Percentiles rank a stretch among this genome's conserved stretches.
Evolutionary conservation across 345 rosid species (phyloP).

Genomic region (Erysimum cheiranthoides): DNA sequence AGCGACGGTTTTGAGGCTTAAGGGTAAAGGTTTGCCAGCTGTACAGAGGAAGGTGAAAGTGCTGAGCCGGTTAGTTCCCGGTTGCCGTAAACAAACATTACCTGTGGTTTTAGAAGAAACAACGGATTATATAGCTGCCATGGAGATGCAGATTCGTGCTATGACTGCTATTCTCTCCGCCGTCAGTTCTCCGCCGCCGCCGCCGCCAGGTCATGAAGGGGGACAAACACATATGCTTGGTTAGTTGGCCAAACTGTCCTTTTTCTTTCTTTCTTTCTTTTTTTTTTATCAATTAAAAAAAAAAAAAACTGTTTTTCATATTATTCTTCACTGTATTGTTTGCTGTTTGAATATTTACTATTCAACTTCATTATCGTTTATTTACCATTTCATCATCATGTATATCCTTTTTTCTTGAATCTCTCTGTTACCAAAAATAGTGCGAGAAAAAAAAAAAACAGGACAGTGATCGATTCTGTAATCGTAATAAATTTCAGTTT

Average conservation of each 20-base stretch:
- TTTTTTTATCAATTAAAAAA: too few species aligned
- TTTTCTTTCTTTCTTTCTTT: not conserved
- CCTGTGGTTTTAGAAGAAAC: constrained; percentile 95
- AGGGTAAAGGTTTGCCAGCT: constrained; percentile 62
- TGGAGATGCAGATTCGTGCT: constrained; percentile 97
- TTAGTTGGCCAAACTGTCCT: constrained; percentile 43
- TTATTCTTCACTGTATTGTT: constrained; percentile 40
- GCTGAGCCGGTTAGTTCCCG: constrained; percentile 97
- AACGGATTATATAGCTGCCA: constrained; percentile 90
- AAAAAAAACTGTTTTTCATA: constrained; percentile 22
- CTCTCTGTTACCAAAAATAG: constrained; percentile 29
- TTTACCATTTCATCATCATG: constrained; percentile 31
- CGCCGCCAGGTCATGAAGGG: constrained; percentile 39
- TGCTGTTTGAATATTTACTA: constrained; percentile 30
- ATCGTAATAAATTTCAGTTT: constrained; percentile 42
- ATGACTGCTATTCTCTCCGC: constrained; percentile 77
- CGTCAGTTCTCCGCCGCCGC: constrained; percentile 44
- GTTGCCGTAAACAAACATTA: constrained; percentile 89
- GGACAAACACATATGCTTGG: constrained; percentile 45
- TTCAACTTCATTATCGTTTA: constrained; percentile 20
- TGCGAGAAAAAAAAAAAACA: not conserved
- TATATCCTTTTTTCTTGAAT: constrained; percentile 29
- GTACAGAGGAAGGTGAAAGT: constrained; percentile 81
- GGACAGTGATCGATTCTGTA: constrained; percentile 38
- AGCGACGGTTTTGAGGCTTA: constrained; percentile 67